Base-by-base conservation (phyloP, 108 stramenopile species). In the Craspedostauros australis region DNA sequence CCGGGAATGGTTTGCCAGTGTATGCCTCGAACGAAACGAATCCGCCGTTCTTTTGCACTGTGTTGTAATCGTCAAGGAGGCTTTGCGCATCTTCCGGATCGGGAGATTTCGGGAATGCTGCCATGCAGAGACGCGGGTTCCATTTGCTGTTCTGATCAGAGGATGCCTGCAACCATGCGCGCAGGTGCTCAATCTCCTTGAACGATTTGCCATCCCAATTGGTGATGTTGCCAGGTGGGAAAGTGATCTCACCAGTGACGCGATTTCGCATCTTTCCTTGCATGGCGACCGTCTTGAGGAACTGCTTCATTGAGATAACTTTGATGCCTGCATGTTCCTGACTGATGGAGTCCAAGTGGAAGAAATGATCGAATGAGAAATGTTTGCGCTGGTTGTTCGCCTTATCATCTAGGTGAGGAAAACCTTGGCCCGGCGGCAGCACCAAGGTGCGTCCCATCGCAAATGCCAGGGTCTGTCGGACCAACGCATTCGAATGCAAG, bases 401-500 rank as follows among this genome's bases (percentile, higher is more conserved):
- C 4, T 18, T 43, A 18, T 55, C 41, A n/a, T 28, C 24, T 36
- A 11, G 34, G 12, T 36, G 34, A 3, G n/a, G n/a, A n/a, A n/a
- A n/a, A n/a, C n/a, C n/a, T 21, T 21, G 19, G 41, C 61, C 50
- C 1, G 87, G 88, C 4, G 93, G 89, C 50, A 94, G 58, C 44
- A 94, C 88, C 15, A 94, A 55, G 4, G 66, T 87, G 0, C 93
- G 71, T 3, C 80, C 84, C 62, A 81, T 94, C 12, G 85, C 82
- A 57, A 74, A 70, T 5, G 93, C 86, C 48, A 91, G 60, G 24
- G 77, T 59, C 4, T n/a, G n/a, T n/a, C n/a, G n/a, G n/a, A n/a
- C n/a, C n/a, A n/a, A n/a, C n/a, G n/a, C n/a, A n/a, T n/a, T n/a
- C n/a, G n/a, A n/a, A n/a, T n/a, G n/a, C n/a, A n/a, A n/a, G n/a